Evolutionary conservation across 2,329 filamentous ascomycete species (phyloP), one percentile per base, ranked within the genome.

Genomic region (Aciculosporium take): DNA sequence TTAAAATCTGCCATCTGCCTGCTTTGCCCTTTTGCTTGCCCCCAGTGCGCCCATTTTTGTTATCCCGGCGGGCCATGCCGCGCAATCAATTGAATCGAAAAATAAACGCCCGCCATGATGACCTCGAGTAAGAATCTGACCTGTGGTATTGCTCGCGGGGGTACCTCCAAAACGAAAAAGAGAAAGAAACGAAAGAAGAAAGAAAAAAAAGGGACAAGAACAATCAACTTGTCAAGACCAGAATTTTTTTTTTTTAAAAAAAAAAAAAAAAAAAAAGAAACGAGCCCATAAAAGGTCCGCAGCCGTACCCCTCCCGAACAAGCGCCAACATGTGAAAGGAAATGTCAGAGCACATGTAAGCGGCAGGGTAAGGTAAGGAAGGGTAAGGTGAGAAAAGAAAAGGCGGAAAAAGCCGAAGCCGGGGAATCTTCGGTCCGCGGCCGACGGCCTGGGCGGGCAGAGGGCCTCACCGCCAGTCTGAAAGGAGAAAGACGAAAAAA

Each of bases 51-150:
- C n/a, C n/a, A n/a, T n/a, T n/a, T n/a, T n/a, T n/a, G n/a, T n/a
- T n/a, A n/a, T n/a, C n/a, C n/a, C n/a, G n/a, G n/a, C n/a, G n/a
- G n/a, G n/a, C n/a, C n/a, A n/a, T n/a, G n/a, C 38, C 23, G 21
- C 7, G 15, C 6, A 30, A 12, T 10, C 7, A n/a, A 34, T 33
- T 21, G 27, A 3, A 44, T 44, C n/a, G n/a, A n/a, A n/a, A n/a
- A n/a, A n/a, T n/a, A n/a, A n/a, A n/a, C n/a, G 38, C 38, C 29
- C 35, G 31, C 35, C 28, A 27, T 40, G 37, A 37, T n/a, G 13
- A 17, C 17, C 21, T 23, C 21, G 5, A 3, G 28, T 8, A n/a
- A 7, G 29, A 23, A 15, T n/a, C n/a, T n/a, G n/a, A n/a, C n/a
- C n/a, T n/a, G n/a, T n/a, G n/a, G n/a, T n/a, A 20, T 27, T 20